Conservation (phyloP, 2,329 filamentous ascomycete genomes). For the Teratosphaeria destructans region DNA sequence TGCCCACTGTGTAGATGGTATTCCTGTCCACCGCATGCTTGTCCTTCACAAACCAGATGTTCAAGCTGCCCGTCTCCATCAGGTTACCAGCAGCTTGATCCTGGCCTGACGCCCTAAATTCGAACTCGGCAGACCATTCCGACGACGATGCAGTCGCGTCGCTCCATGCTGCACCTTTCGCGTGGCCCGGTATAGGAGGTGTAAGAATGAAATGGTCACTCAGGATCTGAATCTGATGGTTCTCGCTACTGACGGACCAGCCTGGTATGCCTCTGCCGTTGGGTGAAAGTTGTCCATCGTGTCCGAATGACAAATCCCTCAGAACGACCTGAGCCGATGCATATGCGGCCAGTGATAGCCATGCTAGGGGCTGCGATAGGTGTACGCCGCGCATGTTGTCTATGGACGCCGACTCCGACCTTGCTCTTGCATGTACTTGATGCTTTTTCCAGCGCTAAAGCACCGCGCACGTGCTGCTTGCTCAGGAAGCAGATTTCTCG, state of each 20-base stretch:
- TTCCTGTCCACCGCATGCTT: slow-evolving; percentile 53
- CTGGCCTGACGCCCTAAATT: slow-evolving; percentile 77
- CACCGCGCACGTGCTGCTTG: not conserved
- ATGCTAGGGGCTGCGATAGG: not conserved
- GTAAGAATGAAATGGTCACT: slow-evolving; percentile 91
- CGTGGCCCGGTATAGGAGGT: slow-evolving; percentile 74
- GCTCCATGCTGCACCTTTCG: slow-evolving; percentile 74
- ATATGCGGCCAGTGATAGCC: slow-evolving; percentile 11
- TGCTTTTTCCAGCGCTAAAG: not conserved
- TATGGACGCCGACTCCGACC: not conserved
- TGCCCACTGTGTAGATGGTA: slow-evolving; percentile 73
- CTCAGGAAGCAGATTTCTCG: not conserved
- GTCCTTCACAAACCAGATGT: slow-evolving; percentile 79
- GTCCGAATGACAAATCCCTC: slow-evolving; percentile 58
- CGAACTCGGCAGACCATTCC: slow-evolving; percentile 67
- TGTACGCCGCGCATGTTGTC: not conserved
- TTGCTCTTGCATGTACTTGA: not conserved
- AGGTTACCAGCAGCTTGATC: slow-evolving; percentile 76
- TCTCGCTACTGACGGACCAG: slow-evolving; percentile 45
- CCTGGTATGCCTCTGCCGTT: slow-evolving; percentile 46
- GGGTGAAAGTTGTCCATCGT: slow-evolving; percentile 57
- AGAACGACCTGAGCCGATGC: slow-evolving; percentile 19
- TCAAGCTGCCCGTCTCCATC: slow-evolving; percentile 38
- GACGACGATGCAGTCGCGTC: slow-evolving; percentile 49
- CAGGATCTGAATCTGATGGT: slow-evolving; percentile 50